Evolutionary conservation across 2,329 filamentous ascomycete species (phyloP).

Genomic region (Penicillium sp.): DNA sequence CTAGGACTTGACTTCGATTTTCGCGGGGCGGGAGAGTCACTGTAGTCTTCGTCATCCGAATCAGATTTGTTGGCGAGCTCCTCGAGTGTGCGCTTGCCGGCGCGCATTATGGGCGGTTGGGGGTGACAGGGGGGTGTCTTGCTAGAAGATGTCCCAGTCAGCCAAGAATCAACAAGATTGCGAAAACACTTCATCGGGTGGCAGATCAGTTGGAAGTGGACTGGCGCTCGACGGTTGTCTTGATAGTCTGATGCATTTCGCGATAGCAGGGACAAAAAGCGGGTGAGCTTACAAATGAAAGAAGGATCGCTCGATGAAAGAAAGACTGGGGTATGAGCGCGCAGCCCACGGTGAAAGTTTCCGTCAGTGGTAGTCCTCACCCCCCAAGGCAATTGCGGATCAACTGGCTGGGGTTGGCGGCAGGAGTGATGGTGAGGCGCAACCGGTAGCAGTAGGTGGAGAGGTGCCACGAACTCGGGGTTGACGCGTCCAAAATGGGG

Average conservation of each 20-base stretch:
- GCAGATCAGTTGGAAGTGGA: neutral
- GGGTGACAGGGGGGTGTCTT: neutral
- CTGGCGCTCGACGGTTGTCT: neutral
- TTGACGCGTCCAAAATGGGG: slow-evolving; percentile 22
- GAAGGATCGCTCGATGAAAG: slow-evolving; percentile 15
- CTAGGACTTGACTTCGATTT: slow-evolving; percentile 34
- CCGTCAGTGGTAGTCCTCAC: neutral
- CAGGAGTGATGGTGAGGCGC: slow-evolving; percentile 25
- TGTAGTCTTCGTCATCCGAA: slow-evolving; percentile 51
- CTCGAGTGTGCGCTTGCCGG: slow-evolving; percentile 46
- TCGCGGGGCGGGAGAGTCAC: slow-evolving; percentile 38
- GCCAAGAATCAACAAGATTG: neutral
- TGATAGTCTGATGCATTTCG: neutral
- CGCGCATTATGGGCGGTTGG: slow-evolving; percentile 34
- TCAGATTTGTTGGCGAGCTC: slow-evolving; percentile 50
- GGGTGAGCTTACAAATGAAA: slow-evolving; percentile 16
- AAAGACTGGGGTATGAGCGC: neutral
- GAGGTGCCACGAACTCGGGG: slow-evolving; percentile 23
- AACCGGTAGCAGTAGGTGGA: slow-evolving; percentile 19
- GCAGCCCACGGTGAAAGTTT: neutral
- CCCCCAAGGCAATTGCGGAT: slow-evolving; percentile 24
- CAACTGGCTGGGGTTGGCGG: slow-evolving; percentile 12
- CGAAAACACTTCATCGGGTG: no score
- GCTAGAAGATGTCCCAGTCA: neutral
- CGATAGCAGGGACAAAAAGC: slow-evolving; percentile 1